Evolutionary conservation across 1,139 yeast species (phyloP), one percentile per base, ranked within the genome.

Genomic region (Debaryomyces fabryi): DNA sequence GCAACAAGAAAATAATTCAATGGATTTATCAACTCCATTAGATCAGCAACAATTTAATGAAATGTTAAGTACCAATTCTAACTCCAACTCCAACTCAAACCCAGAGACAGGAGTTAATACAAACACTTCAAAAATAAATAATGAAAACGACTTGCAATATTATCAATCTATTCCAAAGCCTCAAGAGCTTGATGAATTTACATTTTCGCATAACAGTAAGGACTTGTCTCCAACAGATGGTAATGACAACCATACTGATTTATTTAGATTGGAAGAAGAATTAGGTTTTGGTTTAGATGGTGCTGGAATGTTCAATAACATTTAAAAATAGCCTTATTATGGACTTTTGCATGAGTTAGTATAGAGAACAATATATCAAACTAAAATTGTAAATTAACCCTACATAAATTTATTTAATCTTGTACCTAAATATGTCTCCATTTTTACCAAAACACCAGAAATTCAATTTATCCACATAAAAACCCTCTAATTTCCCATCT

Each of bases 381-480:
- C 34, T 15, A 24, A 32, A n/a, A 18, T 23, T 34, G 34, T 33
- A 23, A n/a, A 35, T 43, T 21, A 36, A 23, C 12, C n/a, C 18
- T 37, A 35, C 29, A n/a, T 34, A 21, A 12, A 32, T 34, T 33
- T 42, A 36, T 36, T 41, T 43, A 35, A 64, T 57, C 40, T 45
- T 45, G 47, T 64, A 67, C 44, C 71, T 71, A 42, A 81, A 70
- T 10, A 80, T 61, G 60, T 82, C 86, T 2, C 86, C 86, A 39
- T 74, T 76, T 44, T 74, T 71, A 2, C 78, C 74, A 61, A 76
- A 78, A 23, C 79, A 73, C 85, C 85, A 81, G 43, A 81, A 69
- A 46, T 64, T 67, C 18, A 53, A 51, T 2, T 65, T 58, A 42
- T 72, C 78, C 37, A 78, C 60, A 50, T 68, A 66, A 32, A 79